Evolutionary conservation across 768 basidiomycete genomes (phyloP).

Genomic region (Trametopsis cervina): DNA sequence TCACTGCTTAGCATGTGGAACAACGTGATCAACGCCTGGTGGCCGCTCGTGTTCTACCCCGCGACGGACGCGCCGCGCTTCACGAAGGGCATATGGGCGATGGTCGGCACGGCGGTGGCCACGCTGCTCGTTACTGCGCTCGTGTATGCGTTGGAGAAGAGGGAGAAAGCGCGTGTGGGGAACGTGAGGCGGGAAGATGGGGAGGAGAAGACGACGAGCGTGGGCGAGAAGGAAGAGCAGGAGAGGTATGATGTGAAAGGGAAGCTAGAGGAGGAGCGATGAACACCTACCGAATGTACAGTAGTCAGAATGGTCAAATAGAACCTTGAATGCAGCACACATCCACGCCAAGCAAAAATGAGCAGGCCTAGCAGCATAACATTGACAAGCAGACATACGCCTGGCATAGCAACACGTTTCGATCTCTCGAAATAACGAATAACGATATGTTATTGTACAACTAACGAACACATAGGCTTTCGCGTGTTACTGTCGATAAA

Average conservation of each 20-base stretch:
- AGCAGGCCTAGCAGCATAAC: too few species aligned
- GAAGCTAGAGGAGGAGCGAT: not conserved
- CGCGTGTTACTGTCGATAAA: too few species aligned
- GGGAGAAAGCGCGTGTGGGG: slow-evolving; percentile 23
- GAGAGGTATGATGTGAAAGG: not conserved
- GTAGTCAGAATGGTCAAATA: too few species aligned
- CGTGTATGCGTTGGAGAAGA: slow-evolving; percentile 47
- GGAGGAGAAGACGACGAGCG: not conserved
- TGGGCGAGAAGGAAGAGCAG: not conserved
- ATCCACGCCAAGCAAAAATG: too few species aligned
- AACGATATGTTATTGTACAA: too few species aligned
- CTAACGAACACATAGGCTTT: too few species aligned
- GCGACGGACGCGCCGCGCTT: slow-evolving; percentile 67
- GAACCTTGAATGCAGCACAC: too few species aligned
- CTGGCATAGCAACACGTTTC: too few species aligned
- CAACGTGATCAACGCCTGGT: slow-evolving; percentile 64
- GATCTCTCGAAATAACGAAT: too few species aligned
- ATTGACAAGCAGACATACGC: too few species aligned
- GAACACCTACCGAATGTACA: too few species aligned
- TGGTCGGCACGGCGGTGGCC: slow-evolving; percentile 52
- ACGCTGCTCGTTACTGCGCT: slow-evolving; percentile 48
- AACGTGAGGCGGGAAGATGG: not conserved
- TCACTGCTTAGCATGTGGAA: slow-evolving; percentile 50
- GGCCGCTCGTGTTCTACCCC: slow-evolving; percentile 67
- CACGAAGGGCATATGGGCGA: slow-evolving; percentile 61